Percentiles rank a stretch among this genome's conserved stretches.
Evolutionary conservation across 2,329 filamentous ascomycete species (phyloP).

Genomic region (Didymella pomorum): DNA sequence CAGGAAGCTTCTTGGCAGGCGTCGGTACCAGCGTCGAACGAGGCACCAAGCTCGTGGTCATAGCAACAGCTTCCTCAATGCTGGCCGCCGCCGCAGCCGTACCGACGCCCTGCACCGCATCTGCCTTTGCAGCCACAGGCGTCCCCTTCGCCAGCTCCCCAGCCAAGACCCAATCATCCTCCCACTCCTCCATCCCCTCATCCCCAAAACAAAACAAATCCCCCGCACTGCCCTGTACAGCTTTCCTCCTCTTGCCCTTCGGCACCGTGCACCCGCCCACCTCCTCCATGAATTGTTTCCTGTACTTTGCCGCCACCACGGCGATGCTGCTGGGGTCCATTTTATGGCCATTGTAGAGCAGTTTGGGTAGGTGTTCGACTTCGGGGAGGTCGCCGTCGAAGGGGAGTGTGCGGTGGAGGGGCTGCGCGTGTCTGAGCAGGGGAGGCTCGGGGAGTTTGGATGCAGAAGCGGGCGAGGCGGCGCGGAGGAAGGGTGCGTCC

Average conservation of each 20-base stretch:
- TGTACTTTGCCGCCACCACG: constrained; percentile 61
- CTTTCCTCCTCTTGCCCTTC: constrained; percentile 44
- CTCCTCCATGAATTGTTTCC: constrained; percentile 65
- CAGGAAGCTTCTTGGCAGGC: neutral
- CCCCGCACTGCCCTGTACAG: constrained; percentile 54
- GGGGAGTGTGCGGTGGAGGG: constrained; percentile 57
- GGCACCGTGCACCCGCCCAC: constrained; percentile 71
- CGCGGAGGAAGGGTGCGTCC: constrained; percentile 50
- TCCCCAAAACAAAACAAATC: constrained; percentile 72
- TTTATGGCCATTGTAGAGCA: constrained; percentile 70
- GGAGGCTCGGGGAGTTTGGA: constrained; percentile 49
- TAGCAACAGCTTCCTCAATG: no score
- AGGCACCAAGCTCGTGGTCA: no score
- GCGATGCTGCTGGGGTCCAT: constrained; percentile 54
- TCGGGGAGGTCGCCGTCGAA: constrained; percentile 59
- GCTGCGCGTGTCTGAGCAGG: constrained; percentile 57
- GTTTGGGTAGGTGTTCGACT: constrained; percentile 61
- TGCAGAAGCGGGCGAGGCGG: no score
- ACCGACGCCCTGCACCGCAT: no score
- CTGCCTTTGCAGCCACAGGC: no score
- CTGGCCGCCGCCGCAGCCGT: no score
- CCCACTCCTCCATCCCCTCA: constrained; percentile 44
- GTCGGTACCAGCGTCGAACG: no score
- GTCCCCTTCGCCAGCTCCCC: neutral
- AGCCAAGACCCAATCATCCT: constrained; percentile 31